phyloP scores from a whole-genome alignment of 2,329 filamentous ascomycete genomes.

The Sporothrix brasiliensis region DNA sequence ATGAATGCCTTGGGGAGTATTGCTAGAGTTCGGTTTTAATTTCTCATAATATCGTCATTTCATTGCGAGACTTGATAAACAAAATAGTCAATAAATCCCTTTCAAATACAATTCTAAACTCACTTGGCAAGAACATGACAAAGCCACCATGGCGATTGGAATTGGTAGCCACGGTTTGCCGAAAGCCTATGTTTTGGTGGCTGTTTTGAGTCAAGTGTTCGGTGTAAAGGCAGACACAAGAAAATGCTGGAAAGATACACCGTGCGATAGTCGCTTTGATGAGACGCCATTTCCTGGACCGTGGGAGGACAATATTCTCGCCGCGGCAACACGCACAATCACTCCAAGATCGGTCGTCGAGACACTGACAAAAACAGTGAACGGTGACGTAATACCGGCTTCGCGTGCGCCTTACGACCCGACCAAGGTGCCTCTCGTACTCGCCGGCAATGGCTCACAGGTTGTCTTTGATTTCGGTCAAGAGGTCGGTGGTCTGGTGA shows the following conservation, averaged over 20 bases:
- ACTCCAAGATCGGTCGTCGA: slow-evolving; percentile 49
- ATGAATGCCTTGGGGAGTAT: not conserved
- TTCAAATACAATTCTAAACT: not conserved
- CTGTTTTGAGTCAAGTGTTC: not conserved
- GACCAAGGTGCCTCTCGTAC: slow-evolving; percentile 18
- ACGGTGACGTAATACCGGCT: not conserved
- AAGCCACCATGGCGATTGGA: not conserved
- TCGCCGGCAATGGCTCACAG: slow-evolving; percentile 53
- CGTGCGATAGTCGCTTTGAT: slow-evolving; percentile 53
- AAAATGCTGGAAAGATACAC: slow-evolving; percentile 58
- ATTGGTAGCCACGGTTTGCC: not conserved
- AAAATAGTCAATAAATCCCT: not conserved
- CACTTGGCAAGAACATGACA: not conserved
- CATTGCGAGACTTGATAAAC: not conserved
- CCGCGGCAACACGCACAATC: slow-evolving; percentile 56
- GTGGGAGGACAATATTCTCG: slow-evolving; percentile 62
- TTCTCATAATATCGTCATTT: not conserved
- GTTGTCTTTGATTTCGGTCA: slow-evolving; percentile 62
- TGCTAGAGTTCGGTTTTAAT: not conserved
- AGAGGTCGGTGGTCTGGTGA: slow-evolving; percentile 60
- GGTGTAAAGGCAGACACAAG: not conserved
- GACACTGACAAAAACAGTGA: not conserved
- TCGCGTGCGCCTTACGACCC: not conserved
- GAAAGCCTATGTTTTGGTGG: not conserved
- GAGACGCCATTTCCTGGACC: slow-evolving; percentile 57